phyloP scores from a whole-genome alignment of 805 yeast genomes.

The Pichia rugopelliculosa region DNA sequence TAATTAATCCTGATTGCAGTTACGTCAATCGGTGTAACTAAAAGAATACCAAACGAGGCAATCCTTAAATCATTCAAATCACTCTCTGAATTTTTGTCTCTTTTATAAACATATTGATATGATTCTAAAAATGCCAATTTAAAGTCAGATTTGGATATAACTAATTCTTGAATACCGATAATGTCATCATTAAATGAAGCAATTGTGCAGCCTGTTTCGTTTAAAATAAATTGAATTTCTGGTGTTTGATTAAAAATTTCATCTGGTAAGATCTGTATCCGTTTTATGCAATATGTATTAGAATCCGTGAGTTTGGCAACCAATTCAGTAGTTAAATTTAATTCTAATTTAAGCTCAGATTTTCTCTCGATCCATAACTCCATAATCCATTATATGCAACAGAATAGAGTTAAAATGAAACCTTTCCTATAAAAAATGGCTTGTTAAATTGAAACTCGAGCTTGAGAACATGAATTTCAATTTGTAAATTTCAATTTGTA shows the following conservation, averaged over 20 bases:
- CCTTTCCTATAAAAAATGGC: not conserved
- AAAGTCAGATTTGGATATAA: slow-evolving; percentile 12
- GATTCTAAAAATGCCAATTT: slow-evolving; percentile 17
- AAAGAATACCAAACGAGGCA: slow-evolving; percentile 20
- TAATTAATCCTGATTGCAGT: slow-evolving; percentile 16
- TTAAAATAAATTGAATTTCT: not conserved
- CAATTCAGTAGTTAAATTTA: not conserved
- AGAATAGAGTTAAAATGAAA: not conserved
- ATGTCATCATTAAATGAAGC: not conserved
- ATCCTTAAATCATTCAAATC: slow-evolving; percentile 1
- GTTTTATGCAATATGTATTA: not conserved
- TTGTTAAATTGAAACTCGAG: not conserved
- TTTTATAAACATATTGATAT: slow-evolving; percentile 8
- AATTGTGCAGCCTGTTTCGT: not conserved
- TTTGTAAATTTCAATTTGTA: no score
- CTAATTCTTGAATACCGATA: slow-evolving; percentile 11
- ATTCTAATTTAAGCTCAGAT: not conserved
- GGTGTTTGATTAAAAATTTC: not conserved
- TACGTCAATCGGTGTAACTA: slow-evolving; percentile 26
- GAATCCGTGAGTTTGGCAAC: not conserved
- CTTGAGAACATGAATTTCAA: not conserved
- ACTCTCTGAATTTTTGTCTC: not conserved
- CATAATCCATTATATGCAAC: not conserved
- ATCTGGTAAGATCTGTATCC: slow-evolving; percentile 4
- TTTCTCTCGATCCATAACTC: not conserved